Evolutionary conservation across 2,329 filamentous ascomycete species (phyloP).

Genomic region (Aspergillus glaucus): DNA sequence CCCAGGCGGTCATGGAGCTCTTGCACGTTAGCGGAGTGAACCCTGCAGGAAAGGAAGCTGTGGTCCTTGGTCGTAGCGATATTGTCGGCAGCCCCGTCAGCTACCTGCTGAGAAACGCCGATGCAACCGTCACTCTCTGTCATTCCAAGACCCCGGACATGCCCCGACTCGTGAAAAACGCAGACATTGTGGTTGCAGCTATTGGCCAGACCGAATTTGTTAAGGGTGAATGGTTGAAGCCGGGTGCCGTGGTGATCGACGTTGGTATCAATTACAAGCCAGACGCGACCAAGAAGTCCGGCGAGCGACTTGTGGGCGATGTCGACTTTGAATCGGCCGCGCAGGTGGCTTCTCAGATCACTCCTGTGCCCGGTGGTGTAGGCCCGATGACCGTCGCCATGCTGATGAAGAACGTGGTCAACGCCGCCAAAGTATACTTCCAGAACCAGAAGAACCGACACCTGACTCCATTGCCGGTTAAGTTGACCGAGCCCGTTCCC

Average conservation of each 20-base stretch:
- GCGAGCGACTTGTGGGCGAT: constrained; percentile 85
- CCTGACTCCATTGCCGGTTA: constrained; percentile 76
- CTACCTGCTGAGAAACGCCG: constrained; percentile 88
- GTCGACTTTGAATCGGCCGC: constrained; percentile 83
- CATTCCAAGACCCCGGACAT: constrained; percentile 80
- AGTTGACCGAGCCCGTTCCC: constrained; percentile 73
- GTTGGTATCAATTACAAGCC: constrained; percentile 95
- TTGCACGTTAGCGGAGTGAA: constrained; percentile 78
- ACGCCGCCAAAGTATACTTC: constrained; percentile 74
- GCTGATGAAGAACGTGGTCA: constrained; percentile 91
- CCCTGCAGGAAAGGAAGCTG: constrained; percentile 81
- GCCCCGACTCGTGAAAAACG: constrained; percentile 66
- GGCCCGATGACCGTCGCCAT: constrained; percentile 99
- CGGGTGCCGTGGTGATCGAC: constrained; percentile 91
- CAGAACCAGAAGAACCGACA: constrained; percentile 74
- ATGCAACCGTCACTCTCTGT: constrained; percentile 94
- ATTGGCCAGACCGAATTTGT: constrained; percentile 84
- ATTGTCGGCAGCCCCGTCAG: constrained; percentile 97
- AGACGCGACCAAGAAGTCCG: constrained; percentile 84
- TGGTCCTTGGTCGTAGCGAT: constrained; percentile 89
- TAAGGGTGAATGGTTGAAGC: constrained; percentile 93
- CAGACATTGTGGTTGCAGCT: constrained; percentile 85
- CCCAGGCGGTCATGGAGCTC: constrained; percentile 93
- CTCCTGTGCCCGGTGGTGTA: constrained; percentile 91
- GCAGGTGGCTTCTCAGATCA: constrained; percentile 85